These are phyloP conservation scores for Globisporangium yorkense DNA, from an alignment of 352 stramenopile genomes.

Conservation along the genomic window DNA sequence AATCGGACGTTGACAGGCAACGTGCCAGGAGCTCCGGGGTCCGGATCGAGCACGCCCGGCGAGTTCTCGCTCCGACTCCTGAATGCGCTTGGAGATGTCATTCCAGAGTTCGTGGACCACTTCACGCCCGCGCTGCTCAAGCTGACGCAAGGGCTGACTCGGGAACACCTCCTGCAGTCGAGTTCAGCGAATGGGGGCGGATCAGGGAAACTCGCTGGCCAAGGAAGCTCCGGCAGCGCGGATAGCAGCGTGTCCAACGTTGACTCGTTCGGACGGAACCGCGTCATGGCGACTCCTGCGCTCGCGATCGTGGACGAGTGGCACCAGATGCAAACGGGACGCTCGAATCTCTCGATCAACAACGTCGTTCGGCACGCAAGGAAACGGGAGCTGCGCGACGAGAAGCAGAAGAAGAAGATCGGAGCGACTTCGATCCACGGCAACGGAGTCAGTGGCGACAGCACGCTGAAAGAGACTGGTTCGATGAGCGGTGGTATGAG, in stretches of 20 bases:
- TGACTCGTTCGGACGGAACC: slow-evolving; percentile 74
- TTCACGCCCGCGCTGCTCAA: slow-evolving; percentile 78
- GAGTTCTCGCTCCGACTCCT: slow-evolving; percentile 72
- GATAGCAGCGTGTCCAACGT: slow-evolving; percentile 29
- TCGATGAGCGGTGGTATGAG: neutral
- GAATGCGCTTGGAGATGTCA: slow-evolving; percentile 44
- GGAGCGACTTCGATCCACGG: neutral
- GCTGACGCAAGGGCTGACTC: slow-evolving; percentile 76
- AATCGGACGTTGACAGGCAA: slow-evolving; percentile 48
- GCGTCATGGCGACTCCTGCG: slow-evolving; percentile 85
- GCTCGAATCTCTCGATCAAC: slow-evolving; percentile 77
- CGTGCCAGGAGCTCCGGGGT: slow-evolving; percentile 29
- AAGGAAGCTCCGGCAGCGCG: slow-evolving; percentile 6
- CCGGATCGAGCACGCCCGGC: slow-evolving; percentile 51
- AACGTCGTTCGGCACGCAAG: slow-evolving; percentile 66
- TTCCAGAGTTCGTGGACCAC: slow-evolving; percentile 67
- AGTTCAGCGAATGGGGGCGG: slow-evolving; percentile 18
- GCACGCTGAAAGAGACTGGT: slow-evolving; percentile 18
- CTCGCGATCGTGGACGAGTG: slow-evolving; percentile 83
- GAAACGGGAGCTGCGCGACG: slow-evolving; percentile 41
- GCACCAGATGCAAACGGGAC: slow-evolving; percentile 59
- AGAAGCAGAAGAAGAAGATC: slow-evolving; percentile 65
- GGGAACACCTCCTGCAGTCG: slow-evolving; percentile 74
- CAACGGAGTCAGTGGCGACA: neutral
- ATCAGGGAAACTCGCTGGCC: neutral